Evolutionary conservation across 306 rosid genomes (phyloP).

Genomic region (Coriaria nepalensis): DNA sequence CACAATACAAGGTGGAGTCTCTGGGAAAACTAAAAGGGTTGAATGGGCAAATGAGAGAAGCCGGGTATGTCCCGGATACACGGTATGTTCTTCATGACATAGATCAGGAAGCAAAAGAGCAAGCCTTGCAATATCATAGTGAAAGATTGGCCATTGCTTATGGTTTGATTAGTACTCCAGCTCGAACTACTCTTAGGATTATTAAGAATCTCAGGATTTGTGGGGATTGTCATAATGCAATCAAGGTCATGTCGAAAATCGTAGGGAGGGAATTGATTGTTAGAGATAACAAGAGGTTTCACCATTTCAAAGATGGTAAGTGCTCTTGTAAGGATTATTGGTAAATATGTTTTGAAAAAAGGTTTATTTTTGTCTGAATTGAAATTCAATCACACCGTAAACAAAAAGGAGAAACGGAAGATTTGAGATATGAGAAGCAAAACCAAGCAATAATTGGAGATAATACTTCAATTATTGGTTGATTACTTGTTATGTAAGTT

Average conservation of each 20-base stretch:
- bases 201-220: conserved; percentile 90
- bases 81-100: conserved; percentile 88
- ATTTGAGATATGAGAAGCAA: too few species aligned
- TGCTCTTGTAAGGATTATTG: conserved; percentile 94
- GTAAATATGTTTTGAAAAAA: conserved; percentile 15
- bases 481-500: too few species aligned
- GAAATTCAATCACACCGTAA: too few species aligned
- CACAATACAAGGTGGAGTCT: conserved; percentile 37
- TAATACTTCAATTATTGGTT: too few species aligned
- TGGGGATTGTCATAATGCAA: conserved; percentile 93
- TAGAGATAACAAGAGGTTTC: conserved; percentile 88
- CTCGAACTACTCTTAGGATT: conserved; percentile 87
- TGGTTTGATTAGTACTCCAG: conserved; percentile 90
- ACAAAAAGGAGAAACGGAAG: background rate
- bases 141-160: conserved; percentile 90
- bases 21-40: conserved; percentile 45
- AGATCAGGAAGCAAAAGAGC: conserved; percentile 80
- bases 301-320: conserved; percentile 77
- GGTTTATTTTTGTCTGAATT: too few species aligned
- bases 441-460: too few species aligned
- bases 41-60: conserved; percentile 75
- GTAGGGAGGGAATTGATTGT: conserved; percentile 93
- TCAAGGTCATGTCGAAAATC: conserved; percentile 75
- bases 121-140: conserved; percentile 83
- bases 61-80: conserved; percentile 92